phyloP scores from a whole-genome alignment of 1,139 yeast genomes.

The Entelexis paramagnoliae region DNA sequence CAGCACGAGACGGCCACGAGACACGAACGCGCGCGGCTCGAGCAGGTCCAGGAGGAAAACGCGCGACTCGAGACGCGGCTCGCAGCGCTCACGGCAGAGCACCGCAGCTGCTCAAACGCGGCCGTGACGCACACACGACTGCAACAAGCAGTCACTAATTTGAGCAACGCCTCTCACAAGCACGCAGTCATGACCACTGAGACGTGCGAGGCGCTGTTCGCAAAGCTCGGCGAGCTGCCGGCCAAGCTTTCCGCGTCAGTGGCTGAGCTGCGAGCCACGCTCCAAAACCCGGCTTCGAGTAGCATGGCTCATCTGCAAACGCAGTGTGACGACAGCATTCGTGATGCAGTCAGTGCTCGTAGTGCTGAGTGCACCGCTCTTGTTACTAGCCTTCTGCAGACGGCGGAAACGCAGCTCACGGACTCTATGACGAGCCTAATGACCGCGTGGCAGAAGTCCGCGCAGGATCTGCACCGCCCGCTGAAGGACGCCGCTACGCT shows the following conservation, averaged over 20 bases:
- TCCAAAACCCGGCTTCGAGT: background rate
- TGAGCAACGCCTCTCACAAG: background rate
- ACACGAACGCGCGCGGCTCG: conserved; percentile 9
- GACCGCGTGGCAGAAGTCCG: background rate
- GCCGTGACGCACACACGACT: background rate
- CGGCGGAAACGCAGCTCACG: background rate
- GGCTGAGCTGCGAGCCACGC: background rate
- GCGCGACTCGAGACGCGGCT: background rate
- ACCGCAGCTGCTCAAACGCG: background rate
- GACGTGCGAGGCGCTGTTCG: background rate
- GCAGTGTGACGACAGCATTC: background rate
- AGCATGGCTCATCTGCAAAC: background rate
- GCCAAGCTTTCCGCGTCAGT: background rate
- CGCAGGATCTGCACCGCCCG: background rate
- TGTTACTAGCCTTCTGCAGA: background rate
- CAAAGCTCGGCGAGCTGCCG: background rate
- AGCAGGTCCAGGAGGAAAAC: background rate
- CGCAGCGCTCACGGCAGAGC: background rate
- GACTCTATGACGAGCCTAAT: background rate
- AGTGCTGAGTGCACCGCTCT: background rate
- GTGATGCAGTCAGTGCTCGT: background rate
- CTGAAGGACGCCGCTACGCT: conserved; percentile 1
- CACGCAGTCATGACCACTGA: background rate
- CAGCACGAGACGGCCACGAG: conserved; percentile 8
- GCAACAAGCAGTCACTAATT: background rate